phyloP scores from a whole-genome alignment of 1,284 basidiomycete species.

The Fomes fomentarius region DNA sequence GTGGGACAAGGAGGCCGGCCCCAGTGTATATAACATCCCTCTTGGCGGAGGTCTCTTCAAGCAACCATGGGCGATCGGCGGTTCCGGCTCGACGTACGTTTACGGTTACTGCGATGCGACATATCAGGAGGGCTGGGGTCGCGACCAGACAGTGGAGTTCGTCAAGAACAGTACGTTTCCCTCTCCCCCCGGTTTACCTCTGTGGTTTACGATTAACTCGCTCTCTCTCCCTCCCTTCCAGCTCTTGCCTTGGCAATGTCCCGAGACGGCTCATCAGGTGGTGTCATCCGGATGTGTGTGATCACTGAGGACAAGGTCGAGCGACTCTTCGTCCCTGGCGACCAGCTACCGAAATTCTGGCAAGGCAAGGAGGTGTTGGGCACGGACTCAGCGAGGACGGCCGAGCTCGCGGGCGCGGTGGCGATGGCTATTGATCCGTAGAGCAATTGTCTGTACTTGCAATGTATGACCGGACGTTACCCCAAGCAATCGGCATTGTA shows the following conservation, averaged over 20 bases:
- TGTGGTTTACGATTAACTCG: too few relatives aligned
- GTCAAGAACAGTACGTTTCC: constrained; percentile 88
- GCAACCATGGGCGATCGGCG: constrained; percentile 97
- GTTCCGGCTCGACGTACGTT: constrained; percentile 96
- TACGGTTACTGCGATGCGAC: constrained; percentile 99
- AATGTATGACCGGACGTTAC: constrained; percentile 20
- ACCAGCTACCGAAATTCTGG: constrained; percentile 88
- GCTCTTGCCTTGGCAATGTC: constrained; percentile 96
- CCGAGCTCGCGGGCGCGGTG: constrained; percentile 38
- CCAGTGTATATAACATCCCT: constrained; percentile 96
- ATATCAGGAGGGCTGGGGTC: constrained; percentile 93
- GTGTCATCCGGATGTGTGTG: constrained; percentile 96
- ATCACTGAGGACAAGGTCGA: constrained; percentile 94
- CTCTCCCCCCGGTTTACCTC: neutral
- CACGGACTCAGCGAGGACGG: constrained; percentile 38
- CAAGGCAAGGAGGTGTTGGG: constrained; percentile 75
- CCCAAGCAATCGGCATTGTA: constrained; percentile 17
- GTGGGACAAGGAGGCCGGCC: constrained; percentile 94
- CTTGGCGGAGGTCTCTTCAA: constrained; percentile 93
- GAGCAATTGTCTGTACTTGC: constrained; percentile 22
- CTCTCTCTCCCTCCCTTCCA: constrained; percentile 35
- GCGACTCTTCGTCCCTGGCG: constrained; percentile 93
- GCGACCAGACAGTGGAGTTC: constrained; percentile 91
- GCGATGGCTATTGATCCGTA: constrained; percentile 74
- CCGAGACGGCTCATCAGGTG: constrained; percentile 97